Evolutionary conservation across 371 early-diverging fungal species (phyloP).

Genomic region (Blastocladiella emersonii): DNA sequence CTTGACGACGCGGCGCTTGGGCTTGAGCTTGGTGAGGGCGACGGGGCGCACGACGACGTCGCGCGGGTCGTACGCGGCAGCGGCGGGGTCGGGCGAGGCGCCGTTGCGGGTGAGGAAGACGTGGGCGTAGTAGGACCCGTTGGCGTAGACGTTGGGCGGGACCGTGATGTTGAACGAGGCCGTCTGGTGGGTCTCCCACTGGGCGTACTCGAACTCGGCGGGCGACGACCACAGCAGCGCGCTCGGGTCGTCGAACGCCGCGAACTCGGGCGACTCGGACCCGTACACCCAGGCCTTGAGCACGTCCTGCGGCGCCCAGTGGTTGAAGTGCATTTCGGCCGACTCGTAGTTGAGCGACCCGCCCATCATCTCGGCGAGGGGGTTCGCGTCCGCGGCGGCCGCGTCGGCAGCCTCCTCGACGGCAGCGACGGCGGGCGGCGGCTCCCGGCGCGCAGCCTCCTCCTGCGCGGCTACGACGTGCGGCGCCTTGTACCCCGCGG

Average conservation of each 20-base stretch:
- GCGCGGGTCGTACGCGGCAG: not conserved
- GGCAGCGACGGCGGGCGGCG: too few species aligned
- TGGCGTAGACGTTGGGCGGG: slow-evolving; percentile 11
- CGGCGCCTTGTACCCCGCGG: not conserved
- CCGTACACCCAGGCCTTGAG: not conserved
- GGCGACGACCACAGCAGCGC: not conserved
- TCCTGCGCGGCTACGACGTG: too few species aligned
- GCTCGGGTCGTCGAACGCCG: not conserved
- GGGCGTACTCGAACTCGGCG: not conserved
- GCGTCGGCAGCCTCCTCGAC: too few species aligned
- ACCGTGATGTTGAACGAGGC: not conserved
- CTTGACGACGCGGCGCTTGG: not conserved
- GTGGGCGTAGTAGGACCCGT: slow-evolving; percentile 74
- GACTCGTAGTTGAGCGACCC: too few species aligned
- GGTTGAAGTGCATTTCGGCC: too few species aligned
- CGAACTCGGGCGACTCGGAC: not conserved
- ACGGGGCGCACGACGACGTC: not conserved
- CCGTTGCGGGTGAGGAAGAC: slow-evolving; percentile 44
- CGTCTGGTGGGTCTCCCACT: not conserved
- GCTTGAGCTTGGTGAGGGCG: not conserved
- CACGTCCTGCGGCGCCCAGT: too few species aligned
- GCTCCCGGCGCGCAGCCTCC: too few species aligned
- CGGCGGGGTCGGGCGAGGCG: slow-evolving; percentile 34
- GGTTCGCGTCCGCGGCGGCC: too few species aligned
- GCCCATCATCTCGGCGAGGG: too few species aligned